phyloP scores from a whole-genome alignment of 352 stramenopile genomes.

The Globisporangium alternatum region DNA sequence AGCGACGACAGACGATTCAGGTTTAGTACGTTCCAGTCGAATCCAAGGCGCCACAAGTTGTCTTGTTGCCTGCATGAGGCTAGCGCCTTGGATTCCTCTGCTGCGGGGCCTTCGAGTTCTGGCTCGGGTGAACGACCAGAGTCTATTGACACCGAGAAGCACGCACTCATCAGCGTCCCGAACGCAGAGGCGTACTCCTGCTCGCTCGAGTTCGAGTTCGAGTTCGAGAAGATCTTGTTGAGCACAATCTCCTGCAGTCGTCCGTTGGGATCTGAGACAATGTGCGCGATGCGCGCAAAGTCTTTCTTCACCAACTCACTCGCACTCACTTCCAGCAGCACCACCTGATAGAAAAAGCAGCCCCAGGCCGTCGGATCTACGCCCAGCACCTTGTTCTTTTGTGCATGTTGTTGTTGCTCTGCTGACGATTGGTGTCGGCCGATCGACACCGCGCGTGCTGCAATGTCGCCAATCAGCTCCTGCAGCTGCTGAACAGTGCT shows the following conservation, averaged over 20 bases:
- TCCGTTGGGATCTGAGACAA: neutral
- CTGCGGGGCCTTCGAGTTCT: neutral
- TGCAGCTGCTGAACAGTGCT: neutral
- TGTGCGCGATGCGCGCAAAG: slow-evolving; percentile 7
- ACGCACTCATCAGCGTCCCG: slow-evolving; percentile 23
- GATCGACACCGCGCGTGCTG: neutral
- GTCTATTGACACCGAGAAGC: slow-evolving; percentile 19
- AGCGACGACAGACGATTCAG: slow-evolving; percentile 30
- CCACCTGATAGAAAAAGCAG: slow-evolving; percentile 6
- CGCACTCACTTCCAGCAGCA: slow-evolving; percentile 8
- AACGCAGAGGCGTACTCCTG: slow-evolving; percentile 16
- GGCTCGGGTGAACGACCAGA: neutral
- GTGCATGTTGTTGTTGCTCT: neutral
- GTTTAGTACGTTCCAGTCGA: slow-evolving; percentile 33
- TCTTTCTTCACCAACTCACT: slow-evolving; percentile 5
- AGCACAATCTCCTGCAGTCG: slow-evolving; percentile 23
- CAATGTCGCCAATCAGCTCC: neutral
- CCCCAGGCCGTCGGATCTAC: slow-evolving; percentile 7
- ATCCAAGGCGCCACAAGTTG: slow-evolving; percentile 19
- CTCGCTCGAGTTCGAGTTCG: neutral
- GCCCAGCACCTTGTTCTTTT: neutral
- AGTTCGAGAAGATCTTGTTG: slow-evolving; percentile 14
- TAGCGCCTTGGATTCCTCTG: neutral
- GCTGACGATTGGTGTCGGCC: neutral
- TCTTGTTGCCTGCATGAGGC: neutral